phyloP scores from a whole-genome alignment of 192 early-diverging fungal species.

The Globomyces pollinis-pini region DNA sequence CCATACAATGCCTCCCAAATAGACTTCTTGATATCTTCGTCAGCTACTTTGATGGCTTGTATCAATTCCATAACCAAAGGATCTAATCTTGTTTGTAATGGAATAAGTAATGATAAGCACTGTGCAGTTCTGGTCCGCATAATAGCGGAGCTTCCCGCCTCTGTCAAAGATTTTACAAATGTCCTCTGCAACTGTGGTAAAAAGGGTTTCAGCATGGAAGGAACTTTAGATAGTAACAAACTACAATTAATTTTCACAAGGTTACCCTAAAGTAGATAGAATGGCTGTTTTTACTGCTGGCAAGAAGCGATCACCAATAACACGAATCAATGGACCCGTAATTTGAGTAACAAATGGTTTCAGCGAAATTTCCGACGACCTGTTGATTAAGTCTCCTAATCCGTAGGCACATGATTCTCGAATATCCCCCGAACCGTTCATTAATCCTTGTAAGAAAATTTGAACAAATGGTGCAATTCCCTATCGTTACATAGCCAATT shows the following conservation, averaged over 20 bases:
- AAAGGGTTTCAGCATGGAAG: conserved; percentile 89
- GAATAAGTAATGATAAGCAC: conserved; percentile 65
- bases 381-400: conserved; percentile 66
- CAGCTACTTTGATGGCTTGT: conserved; percentile 54
- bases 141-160: conserved; percentile 47
- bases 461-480: conserved; percentile 85
- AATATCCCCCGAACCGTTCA: conserved; percentile 73
- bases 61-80: conserved; percentile 69
- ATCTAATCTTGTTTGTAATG: conserved; percentile 68
- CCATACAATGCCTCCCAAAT: conserved; percentile 70
- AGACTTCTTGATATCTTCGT: conserved; percentile 51
- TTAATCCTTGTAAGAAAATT: conserved; percentile 88
- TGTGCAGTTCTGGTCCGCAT: conserved; percentile 75
- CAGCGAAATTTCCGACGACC: conserved; percentile 68
- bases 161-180: conserved; percentile 82
- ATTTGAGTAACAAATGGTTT: conserved; percentile 90
- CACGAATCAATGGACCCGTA: conserved; percentile 94
- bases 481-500: conserved; percentile 13
- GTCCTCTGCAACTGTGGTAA: conserved; percentile 96
- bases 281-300: conserved; percentile 90
- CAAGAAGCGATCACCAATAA: conserved; percentile 90
- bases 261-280: conserved; percentile 74
- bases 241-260: too few species aligned
- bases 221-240: conserved; percentile 71
- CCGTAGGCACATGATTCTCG: conserved; percentile 82